Evolutionary conservation across 345 rosid genomes (phyloP).

Genomic region (Rhodamnia argentea): DNA sequence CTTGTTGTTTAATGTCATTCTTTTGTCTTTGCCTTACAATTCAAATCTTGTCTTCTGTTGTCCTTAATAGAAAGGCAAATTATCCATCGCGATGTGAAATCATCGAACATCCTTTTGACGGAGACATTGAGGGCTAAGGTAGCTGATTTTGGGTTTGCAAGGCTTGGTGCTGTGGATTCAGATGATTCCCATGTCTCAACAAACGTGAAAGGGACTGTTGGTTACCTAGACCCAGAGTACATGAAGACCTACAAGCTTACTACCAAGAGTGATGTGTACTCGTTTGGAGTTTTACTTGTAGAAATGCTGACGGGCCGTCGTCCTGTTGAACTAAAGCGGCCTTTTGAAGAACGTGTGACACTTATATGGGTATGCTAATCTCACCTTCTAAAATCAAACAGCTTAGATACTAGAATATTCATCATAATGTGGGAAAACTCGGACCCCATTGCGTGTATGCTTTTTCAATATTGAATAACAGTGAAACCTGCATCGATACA

Average conservation of each 20-base stretch:
- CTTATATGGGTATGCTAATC: slow-evolving; percentile 65
- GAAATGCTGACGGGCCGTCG: slow-evolving; percentile 86
- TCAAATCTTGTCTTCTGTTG: neutral
- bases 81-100: slow-evolving; percentile 89
- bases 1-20: neutral
- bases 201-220: slow-evolving; percentile 87
- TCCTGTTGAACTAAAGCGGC: slow-evolving; percentile 71
- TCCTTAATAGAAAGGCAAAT: slow-evolving; percentile 65
- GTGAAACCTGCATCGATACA: neutral
- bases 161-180: slow-evolving; percentile 49
- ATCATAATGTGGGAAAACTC: neutral
- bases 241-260: slow-evolving; percentile 90
- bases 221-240: slow-evolving; percentile 96
- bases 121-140: slow-evolving; percentile 95
- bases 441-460: neutral
- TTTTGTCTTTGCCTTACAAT: neutral
- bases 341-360: slow-evolving; percentile 59
- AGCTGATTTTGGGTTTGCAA: slow-evolving; percentile 94
- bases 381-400: neutral
- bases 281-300: slow-evolving; percentile 75
- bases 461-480: neutral
- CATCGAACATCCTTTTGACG: slow-evolving; percentile 89
- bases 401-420: neutral
- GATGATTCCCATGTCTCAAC: slow-evolving; percentile 69
- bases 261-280: slow-evolving; percentile 81